Base-by-base conservation (phyloP, 1,284 basidiomycete species). In the Ganoderma lingzhi region DNA sequence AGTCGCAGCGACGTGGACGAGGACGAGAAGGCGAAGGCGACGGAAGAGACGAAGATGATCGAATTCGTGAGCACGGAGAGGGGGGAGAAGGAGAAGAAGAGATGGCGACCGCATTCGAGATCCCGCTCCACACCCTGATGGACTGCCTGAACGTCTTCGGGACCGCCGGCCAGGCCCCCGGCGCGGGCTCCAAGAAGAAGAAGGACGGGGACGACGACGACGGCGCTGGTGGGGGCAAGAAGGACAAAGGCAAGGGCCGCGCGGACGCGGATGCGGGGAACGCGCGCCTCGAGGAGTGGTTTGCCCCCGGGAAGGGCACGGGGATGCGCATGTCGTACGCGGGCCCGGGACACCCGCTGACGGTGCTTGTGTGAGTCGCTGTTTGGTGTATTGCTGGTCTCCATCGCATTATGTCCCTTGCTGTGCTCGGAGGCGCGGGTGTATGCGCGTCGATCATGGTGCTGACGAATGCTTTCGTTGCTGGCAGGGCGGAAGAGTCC, bases 91-190 rank as follows among this genome's bases (percentile, higher is more conserved):
- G n/a, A 63, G 73, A 76, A 61, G 78, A 83, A 51, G 76, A 80
- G 17, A n/a, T 35, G 81, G 81, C 28, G 69, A 87, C 85, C 9
- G 85, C 87, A 0, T 96, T 98, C 76, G 95, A 97, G 78, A 86
- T 98, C 68, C 92, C 92, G 4, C 87, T 98, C 41, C 88, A 90
- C 76, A 92, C 91, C 0, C 82, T 97, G 66, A 87, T 97, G 67
- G 95, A 97, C 75, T 96, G 95, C 75, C 85, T 98, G 55, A 96
- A 97, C 78, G 91, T 98, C 67, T 98, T 97, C 76, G 96, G 96
- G 14, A 94, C 95, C 6, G 94, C 93, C 1, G 83, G 83, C 64
- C 71, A 80, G 14, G 75, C 77, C 44, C 71, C 79, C 35, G 81
- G 80, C 9, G 71, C 79, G 59, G 77, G 79, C 66, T 88, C 83